A percentile compares a stretch with the other conserved stretches of the same genome.
Evolutionary conservation across 306 rosid genomes (phyloP).

Genomic region (Vicia villosa): DNA sequence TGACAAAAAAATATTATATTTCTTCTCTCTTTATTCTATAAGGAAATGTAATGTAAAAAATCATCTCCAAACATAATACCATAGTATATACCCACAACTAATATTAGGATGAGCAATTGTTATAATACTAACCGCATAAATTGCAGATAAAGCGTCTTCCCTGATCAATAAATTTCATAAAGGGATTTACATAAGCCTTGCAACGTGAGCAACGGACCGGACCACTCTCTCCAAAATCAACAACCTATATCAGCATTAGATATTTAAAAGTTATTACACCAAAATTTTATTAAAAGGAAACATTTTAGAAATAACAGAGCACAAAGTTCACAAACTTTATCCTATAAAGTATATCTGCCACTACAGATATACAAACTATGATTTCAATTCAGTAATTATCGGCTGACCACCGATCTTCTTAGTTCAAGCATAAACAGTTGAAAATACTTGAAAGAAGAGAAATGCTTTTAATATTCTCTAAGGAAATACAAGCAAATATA

Average conservation of each 20-base stretch:
- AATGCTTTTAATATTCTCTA: constrained; percentile 7
- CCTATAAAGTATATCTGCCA: constrained; percentile 20
- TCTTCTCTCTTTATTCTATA: constrained; percentile 3
- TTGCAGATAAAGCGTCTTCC: constrained; percentile 96
- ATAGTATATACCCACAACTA: constrained; percentile 31
- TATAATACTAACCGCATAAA: constrained; percentile 80
- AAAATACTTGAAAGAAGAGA: constrained; percentile 24
- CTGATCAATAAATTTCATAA: constrained; percentile 96
- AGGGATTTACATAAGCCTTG: constrained; percentile 95
- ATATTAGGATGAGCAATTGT: constrained; percentile 33
- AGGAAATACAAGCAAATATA: constrained; percentile 28
- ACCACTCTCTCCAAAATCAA: constrained; percentile 98
- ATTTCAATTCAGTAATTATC: constrained; percentile 7
- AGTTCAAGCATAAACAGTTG: constrained; percentile 14
- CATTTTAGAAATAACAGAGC: constrained; percentile 23
- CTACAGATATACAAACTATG: constrained; percentile 28
- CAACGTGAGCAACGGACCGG: constrained; percentile 98
- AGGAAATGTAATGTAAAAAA: constrained; percentile 9
- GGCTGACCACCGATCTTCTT: not conserved
- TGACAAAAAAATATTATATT: constrained; percentile 5
- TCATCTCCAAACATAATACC: not conserved
- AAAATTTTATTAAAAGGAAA: constrained; percentile 22
- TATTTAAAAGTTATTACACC: not conserved
- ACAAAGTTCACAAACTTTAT: constrained; percentile 9
- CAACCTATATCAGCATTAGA: constrained; percentile 60